Evolutionary conservation across 352 stramenopile genomes (phyloP).

Genomic region (Pythium coloratum): DNA sequence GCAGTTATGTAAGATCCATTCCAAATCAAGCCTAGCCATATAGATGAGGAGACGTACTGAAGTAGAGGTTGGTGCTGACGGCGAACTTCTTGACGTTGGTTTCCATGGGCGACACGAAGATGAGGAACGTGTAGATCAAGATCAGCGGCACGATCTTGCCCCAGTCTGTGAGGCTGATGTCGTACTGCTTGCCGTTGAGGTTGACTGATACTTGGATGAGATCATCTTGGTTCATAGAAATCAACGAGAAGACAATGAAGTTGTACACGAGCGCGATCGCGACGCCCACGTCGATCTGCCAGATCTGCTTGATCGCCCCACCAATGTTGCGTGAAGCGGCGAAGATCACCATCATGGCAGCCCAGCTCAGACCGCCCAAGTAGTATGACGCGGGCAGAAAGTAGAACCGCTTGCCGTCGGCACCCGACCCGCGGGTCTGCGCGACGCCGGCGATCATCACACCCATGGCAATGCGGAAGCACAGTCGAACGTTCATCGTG

Average conservation of each 20-base stretch:
- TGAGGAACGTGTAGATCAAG: slow-evolving; percentile 62
- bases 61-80: slow-evolving; percentile 75
- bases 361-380: slow-evolving; percentile 57
- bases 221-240: slow-evolving; percentile 49
- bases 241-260: slow-evolving; percentile 54
- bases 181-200: slow-evolving; percentile 54
- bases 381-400: slow-evolving; percentile 68
- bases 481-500: slow-evolving; percentile 38
- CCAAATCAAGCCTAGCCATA: too few species aligned
- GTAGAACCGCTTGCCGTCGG: slow-evolving; percentile 32
- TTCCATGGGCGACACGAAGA: slow-evolving; percentile 63
- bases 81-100: slow-evolving; percentile 78
- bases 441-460: slow-evolving; percentile 58
- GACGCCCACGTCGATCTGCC: slow-evolving; percentile 71
- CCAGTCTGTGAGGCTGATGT: slow-evolving; percentile 66
- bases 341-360: slow-evolving; percentile 74
- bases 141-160: slow-evolving; percentile 54
- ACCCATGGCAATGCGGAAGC: slow-evolving; percentile 49
- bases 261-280: slow-evolving; percentile 74
- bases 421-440: slow-evolving; percentile 43
- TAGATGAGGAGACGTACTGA: slow-evolving; percentile 37
- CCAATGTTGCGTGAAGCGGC: slow-evolving; percentile 57
- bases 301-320: slow-evolving; percentile 62
- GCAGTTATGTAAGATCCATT: too few species aligned
- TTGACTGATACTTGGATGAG: slow-evolving; percentile 48